Conservation (phyloP, 2,329 filamentous ascomycete species). For the Chaetomium strumarium region DNA sequence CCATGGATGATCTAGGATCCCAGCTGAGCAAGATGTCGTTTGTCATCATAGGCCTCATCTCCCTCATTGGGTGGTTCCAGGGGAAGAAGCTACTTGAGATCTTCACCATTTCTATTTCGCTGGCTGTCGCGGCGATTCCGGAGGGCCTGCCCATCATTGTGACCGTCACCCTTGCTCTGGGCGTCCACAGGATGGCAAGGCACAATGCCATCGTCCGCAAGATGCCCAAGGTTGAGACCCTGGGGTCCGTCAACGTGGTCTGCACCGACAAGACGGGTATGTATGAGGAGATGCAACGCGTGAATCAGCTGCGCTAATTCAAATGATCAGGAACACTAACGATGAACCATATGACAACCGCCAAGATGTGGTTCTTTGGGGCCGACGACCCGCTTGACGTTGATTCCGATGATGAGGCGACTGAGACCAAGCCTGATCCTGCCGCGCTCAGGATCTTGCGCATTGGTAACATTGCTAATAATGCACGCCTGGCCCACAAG, state of each 20-base stretch:
- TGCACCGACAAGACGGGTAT: conserved; percentile 93
- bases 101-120: conserved; percentile 94
- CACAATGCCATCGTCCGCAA: conserved; percentile 91
- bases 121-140: conserved; percentile 92
- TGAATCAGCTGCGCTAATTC: not conserved
- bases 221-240: conserved; percentile 92
- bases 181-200: conserved; percentile 92
- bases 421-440: conserved; percentile 57
- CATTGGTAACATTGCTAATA: conserved; percentile 95
- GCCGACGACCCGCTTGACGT: conserved; percentile 48
- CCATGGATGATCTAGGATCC: conserved; percentile 95
- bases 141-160: conserved; percentile 97
- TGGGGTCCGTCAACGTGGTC: conserved; percentile 99
- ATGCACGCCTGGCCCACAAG: conserved; percentile 71
- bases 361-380: conserved; percentile 94
- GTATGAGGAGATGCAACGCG: conserved; percentile 13
- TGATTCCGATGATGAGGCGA: conserved; percentile 48
- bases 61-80: conserved; percentile 81
- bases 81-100: conserved; percentile 88
- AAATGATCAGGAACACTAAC: conserved; percentile 67
- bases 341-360: conserved; percentile 96
- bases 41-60: conserved; percentile 86
- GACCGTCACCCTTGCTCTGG: conserved; percentile 89
- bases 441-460: conserved; percentile 76
- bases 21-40: conserved; percentile 97